Conservation (phyloP, 163 green algal species). For the Chlamydomonas reinhardtii region DNA sequence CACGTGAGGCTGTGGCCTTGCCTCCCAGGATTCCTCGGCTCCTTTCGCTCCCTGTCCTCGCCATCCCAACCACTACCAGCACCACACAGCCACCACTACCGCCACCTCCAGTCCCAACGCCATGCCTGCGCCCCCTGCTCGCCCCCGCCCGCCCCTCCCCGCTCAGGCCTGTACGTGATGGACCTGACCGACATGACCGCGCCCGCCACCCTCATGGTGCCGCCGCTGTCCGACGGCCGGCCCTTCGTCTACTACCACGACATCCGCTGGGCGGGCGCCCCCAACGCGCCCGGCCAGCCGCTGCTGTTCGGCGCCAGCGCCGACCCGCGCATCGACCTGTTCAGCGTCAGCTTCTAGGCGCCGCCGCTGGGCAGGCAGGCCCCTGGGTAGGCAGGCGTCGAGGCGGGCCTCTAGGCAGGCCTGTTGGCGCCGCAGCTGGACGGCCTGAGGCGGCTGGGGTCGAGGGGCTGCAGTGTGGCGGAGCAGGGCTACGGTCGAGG, state of each 20-base stretch:
- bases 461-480: too few relatives aligned
- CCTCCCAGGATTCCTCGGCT: too few relatives aligned
- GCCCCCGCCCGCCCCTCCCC: background rate
- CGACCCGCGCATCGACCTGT: constrained; percentile 25
- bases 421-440: too few relatives aligned
- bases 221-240: constrained; percentile 3
- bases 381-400: too few relatives aligned
- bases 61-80: too few relatives aligned
- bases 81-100: background rate
- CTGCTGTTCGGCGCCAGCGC: constrained; percentile 34
- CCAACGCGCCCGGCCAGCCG: background rate
- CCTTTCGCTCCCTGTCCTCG: too few relatives aligned
- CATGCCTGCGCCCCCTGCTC: too few relatives aligned
- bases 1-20: too few relatives aligned
- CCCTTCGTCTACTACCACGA: constrained; percentile 43
- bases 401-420: too few relatives aligned
- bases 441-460: too few relatives aligned
- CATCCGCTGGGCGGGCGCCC: constrained; percentile 28
- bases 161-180: constrained; percentile 40
- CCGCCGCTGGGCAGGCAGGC: too few relatives aligned
- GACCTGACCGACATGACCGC: constrained; percentile 24
- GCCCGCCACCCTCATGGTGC: background rate
- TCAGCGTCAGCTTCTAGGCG: constrained; percentile 12
- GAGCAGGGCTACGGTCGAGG: too few relatives aligned
- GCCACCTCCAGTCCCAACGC: background rate